phyloP scores from a whole-genome alignment of 371 early-diverging fungal genomes.

The Lichtheimia corymbifera region DNA sequence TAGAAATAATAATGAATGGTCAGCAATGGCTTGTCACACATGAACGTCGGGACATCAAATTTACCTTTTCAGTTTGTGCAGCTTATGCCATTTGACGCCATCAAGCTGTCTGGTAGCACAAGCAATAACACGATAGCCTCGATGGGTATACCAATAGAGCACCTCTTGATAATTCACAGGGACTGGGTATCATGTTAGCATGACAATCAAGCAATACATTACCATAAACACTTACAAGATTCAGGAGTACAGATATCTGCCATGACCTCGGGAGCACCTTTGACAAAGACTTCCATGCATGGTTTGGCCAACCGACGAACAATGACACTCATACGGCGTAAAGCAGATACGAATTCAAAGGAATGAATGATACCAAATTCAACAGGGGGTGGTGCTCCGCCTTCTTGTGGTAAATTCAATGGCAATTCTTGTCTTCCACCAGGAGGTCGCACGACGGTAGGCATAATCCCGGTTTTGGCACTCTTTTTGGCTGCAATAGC shows the following conservation, averaged over 20 bases:
- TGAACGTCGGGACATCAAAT: too few relatives aligned
- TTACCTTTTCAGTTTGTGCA: slow-evolving; percentile 73
- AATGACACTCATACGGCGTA: slow-evolving; percentile 96
- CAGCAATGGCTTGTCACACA: background rate
- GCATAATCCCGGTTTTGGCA: slow-evolving; percentile 64
- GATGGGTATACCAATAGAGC: slow-evolving; percentile 86
- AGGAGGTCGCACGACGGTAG: slow-evolving; percentile 89
- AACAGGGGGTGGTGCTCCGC: slow-evolving; percentile 33
- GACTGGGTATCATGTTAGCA: slow-evolving; percentile 39
- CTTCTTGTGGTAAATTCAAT: slow-evolving; percentile 12
- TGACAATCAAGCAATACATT: slow-evolving; percentile 14
- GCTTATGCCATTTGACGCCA: slow-evolving; percentile 73
- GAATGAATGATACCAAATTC: slow-evolving; percentile 92
- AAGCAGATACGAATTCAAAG: slow-evolving; percentile 93
- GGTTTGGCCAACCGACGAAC: slow-evolving; percentile 70
- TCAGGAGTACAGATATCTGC: slow-evolving; percentile 80
- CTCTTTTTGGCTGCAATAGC: slow-evolving; percentile 35
- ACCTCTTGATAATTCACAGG: slow-evolving; percentile 83
- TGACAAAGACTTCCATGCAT: slow-evolving; percentile 87
- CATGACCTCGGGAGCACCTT: slow-evolving; percentile 97
- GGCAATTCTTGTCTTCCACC: slow-evolving; percentile 46
- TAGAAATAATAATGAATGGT: background rate
- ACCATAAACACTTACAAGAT: slow-evolving; percentile 39
- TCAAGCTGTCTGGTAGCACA: slow-evolving; percentile 78
- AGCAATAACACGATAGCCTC: slow-evolving; percentile 96